These are phyloP conservation scores for Niebla homalea DNA, from an alignment of 495 filamentous ascomycete species.

Conservation along the genomic window DNA sequence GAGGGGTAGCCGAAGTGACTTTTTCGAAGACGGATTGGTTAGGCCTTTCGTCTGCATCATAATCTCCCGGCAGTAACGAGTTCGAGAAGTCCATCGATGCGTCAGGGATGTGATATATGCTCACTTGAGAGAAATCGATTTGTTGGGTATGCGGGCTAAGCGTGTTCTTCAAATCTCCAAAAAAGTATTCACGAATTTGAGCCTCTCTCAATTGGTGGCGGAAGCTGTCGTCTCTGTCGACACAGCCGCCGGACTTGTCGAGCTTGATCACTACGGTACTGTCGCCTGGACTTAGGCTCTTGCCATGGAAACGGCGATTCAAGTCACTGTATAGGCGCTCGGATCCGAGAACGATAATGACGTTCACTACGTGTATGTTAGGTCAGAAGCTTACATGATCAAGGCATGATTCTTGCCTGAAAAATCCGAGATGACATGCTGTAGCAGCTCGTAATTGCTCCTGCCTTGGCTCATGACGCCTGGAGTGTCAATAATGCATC, in stretches of 20 bases:
- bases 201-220: conserved; percentile 57
- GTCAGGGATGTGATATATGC: conserved; percentile 51
- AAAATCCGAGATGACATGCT: conserved; percentile 80
- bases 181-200: conserved; percentile 85
- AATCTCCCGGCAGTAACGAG: conserved; percentile 36
- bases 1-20: conserved; percentile 36
- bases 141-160: conserved; percentile 76
- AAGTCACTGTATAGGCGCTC: conserved; percentile 70
- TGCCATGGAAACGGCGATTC: conserved; percentile 53
- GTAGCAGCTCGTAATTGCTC: conserved; percentile 57
- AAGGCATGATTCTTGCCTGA: conserved; percentile 36
- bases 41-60: conserved; percentile 25
- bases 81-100: conserved; percentile 21
- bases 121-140: conserved; percentile 57
- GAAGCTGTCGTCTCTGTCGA: conserved; percentile 63
- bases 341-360: conserved; percentile 73
- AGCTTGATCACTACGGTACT: conserved; percentile 61
- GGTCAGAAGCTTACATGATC: conserved; percentile 1
- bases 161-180: conserved; percentile 61
- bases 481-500: conserved; percentile 78
- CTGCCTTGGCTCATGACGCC: conserved; percentile 51
- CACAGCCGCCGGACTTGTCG: conserved; percentile 78
- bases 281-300: conserved; percentile 48
- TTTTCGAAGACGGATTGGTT: conserved; percentile 40
- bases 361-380: conserved; percentile 41